Evolutionary conservation across 2,329 filamentous ascomycete genomes (phyloP).

Genomic region (Ophiostoma angusticollis): DNA sequence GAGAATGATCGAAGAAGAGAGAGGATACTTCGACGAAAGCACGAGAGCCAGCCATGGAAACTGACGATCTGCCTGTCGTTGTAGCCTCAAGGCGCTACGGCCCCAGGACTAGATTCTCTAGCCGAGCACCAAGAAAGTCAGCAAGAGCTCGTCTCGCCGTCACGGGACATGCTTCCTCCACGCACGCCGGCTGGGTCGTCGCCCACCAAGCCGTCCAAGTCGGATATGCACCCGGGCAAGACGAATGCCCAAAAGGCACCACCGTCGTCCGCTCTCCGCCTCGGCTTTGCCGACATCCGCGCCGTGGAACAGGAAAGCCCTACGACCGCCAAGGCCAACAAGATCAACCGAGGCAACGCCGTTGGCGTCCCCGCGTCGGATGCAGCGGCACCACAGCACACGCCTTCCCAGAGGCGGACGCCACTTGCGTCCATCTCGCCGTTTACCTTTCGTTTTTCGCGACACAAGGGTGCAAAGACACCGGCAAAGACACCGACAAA

Average conservation of each 20-base stretch:
- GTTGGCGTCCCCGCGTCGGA: slow-evolving; percentile 10
- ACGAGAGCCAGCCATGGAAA: neutral
- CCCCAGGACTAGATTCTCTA: slow-evolving; percentile 27
- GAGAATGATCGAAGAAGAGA: no score
- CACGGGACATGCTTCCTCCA: slow-evolving; percentile 22
- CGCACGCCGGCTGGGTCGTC: slow-evolving; percentile 52
- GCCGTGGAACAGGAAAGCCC: slow-evolving; percentile 22
- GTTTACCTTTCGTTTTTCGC: slow-evolving; percentile 53
- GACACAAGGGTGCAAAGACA: no score
- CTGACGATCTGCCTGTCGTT: neutral
- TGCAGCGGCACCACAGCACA: slow-evolving; percentile 1
- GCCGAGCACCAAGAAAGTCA: slow-evolving; percentile 33
- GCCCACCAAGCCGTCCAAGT: slow-evolving; percentile 54
- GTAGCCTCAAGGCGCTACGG: slow-evolving; percentile 8
- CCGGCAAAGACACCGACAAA: no score
- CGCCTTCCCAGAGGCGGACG: slow-evolving; percentile 17
- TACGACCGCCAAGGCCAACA: slow-evolving; percentile 6
- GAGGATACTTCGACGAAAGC: no score
- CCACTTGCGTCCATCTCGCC: slow-evolving; percentile 36
- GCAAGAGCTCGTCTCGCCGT: slow-evolving; percentile 18
- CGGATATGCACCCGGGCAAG: slow-evolving; percentile 87
- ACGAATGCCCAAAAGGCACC: slow-evolving; percentile 63
- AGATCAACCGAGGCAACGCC: slow-evolving; percentile 27
- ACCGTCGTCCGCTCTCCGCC: slow-evolving; percentile 64
- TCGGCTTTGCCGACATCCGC: slow-evolving; percentile 71